These are phyloP conservation scores for Kwoniella sp. DNA, from an alignment of 768 basidiomycete genomes.

Conservation along the genomic window DNA sequence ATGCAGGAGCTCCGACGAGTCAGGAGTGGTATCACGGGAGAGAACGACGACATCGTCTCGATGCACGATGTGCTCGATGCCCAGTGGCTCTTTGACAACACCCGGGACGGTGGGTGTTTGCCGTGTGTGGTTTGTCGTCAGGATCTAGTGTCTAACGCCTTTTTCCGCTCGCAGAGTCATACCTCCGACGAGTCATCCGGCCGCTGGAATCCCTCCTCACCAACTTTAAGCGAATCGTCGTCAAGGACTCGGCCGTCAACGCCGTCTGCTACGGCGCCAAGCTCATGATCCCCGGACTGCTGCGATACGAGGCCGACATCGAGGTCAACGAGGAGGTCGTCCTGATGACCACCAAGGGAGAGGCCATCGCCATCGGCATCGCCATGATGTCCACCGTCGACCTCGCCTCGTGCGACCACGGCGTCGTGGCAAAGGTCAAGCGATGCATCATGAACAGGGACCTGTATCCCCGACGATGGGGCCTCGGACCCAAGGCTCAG, in stretches of 20 bases:
- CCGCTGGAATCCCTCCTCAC: conserved; percentile 90
- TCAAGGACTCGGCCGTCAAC: conserved; percentile 98
- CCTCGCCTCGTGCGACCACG: conserved; percentile 94
- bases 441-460: conserved; percentile 98
- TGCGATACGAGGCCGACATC: conserved; percentile 91
- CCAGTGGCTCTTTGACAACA: conserved; percentile 97
- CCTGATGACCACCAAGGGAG: conserved; percentile 97
- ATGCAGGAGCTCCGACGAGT: conserved; percentile 98
- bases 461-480: conserved; percentile 96
- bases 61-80: conserved; percentile 99
- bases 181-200: conserved; percentile 87
- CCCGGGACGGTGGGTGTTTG: conserved; percentile 78
- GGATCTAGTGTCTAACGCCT: conserved; percentile 26
- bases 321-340: conserved; percentile 92
- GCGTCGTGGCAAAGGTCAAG: conserved; percentile 98
- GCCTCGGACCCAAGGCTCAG: conserved; percentile 90
- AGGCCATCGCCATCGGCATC: conserved; percentile 89
- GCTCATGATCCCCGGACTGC: conserved; percentile 96
- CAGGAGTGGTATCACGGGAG: conserved; percentile 89
- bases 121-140: background rate
- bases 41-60: conserved; percentile 96
- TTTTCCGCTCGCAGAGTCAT: conserved; percentile 64
- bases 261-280: conserved; percentile 99
- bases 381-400: conserved; percentile 99
- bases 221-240: conserved; percentile 97